Percentiles rank a stretch among this genome's conserved stretches.
Conservation (phyloP, 768 basidiomycete species). For the Lyophyllum decastes region DNA sequence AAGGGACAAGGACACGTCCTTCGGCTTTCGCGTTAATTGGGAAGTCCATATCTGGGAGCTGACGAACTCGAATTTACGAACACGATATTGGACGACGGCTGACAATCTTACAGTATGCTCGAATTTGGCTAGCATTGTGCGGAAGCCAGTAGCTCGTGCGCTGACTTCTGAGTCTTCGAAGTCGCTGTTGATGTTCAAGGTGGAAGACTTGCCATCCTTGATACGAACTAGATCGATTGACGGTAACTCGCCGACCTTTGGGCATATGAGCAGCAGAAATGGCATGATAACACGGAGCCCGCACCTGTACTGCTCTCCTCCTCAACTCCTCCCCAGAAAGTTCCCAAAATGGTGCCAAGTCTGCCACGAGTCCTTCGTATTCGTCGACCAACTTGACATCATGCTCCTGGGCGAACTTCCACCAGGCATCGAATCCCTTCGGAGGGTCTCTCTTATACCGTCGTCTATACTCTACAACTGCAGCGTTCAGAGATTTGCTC, state of each 20-base stretch:
- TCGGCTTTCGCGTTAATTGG: conserved; percentile 93
- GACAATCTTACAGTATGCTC: conserved; percentile 49
- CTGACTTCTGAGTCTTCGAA: conserved; percentile 70
- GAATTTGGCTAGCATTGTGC: conserved; percentile 74
- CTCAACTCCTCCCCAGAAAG: neutral
- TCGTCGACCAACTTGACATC: conserved; percentile 85
- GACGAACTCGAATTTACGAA: conserved; percentile 10
- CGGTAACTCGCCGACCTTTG: conserved; percentile 73
- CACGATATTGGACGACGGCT: neutral
- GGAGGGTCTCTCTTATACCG: conserved; percentile 84
- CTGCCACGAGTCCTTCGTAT: conserved; percentile 77
- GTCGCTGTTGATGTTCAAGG: conserved; percentile 60
- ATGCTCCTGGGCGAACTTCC: conserved; percentile 72
- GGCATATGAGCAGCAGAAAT: neutral
- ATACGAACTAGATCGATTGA: conserved; percentile 89
- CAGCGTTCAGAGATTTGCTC: conserved; percentile 76
- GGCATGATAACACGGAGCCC: conserved; percentile 8
- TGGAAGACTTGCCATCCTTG: conserved; percentile 57
- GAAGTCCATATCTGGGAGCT: conserved; percentile 95
- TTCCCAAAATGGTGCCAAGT: conserved; percentile 44
- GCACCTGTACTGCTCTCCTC: conserved; percentile 46
- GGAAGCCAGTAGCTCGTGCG: conserved; percentile 77
- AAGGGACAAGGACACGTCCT: conserved; percentile 89
- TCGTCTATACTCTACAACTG: conserved; percentile 78
- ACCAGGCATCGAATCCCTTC: conserved; percentile 91